Percentiles rank a stretch among this genome's conserved stretches.
phyloP scores from a whole-genome alignment of 2,329 filamentous ascomycete species.

The Mariannaea elegans region DNA sequence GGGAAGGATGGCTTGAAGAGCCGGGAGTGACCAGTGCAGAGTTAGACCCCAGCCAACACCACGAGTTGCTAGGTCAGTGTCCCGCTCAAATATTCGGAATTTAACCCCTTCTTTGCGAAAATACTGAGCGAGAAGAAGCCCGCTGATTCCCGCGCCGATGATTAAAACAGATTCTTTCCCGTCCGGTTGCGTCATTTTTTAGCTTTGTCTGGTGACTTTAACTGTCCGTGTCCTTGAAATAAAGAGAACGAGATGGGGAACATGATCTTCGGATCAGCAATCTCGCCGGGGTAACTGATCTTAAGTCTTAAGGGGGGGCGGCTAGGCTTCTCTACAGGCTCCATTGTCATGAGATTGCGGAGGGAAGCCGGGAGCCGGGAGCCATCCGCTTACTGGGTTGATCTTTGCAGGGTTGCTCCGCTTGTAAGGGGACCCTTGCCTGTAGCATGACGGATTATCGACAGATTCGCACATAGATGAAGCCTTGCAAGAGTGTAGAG shows the following conservation, averaged over 20 bases:
- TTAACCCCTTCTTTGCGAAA: conserved; percentile 45
- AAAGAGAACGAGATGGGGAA: not conserved
- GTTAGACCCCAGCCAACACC: conserved; percentile 70
- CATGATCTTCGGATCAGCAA: not conserved
- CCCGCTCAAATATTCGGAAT: conserved; percentile 63
- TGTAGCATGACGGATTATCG: not conserved
- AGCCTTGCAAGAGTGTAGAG: too few species aligned
- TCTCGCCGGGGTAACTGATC: not conserved
- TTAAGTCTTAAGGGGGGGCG: not conserved
- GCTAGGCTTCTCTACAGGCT: not conserved
- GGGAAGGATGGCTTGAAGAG: conserved; percentile 61
- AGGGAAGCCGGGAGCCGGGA: not conserved
- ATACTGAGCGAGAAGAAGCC: conserved; percentile 48
- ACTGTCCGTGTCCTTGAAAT: not conserved
- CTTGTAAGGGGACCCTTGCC: not conserved
- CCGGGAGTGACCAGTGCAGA: conserved; percentile 68
- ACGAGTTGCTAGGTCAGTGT: conserved; percentile 55
- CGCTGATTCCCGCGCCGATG: conserved; percentile 49
- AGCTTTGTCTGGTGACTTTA: not conserved
- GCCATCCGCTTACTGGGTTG: not conserved
- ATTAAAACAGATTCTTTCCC: conserved; percentile 42
- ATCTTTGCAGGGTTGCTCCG: not conserved
- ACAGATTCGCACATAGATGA: not conserved
- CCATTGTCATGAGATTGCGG: not conserved
- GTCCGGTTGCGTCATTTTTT: not conserved